Evolutionary conservation across 176 grass and related monocot species (phyloP), one percentile per base, ranked within the genome.

Genomic region (Phoenix roebelenii): DNA sequence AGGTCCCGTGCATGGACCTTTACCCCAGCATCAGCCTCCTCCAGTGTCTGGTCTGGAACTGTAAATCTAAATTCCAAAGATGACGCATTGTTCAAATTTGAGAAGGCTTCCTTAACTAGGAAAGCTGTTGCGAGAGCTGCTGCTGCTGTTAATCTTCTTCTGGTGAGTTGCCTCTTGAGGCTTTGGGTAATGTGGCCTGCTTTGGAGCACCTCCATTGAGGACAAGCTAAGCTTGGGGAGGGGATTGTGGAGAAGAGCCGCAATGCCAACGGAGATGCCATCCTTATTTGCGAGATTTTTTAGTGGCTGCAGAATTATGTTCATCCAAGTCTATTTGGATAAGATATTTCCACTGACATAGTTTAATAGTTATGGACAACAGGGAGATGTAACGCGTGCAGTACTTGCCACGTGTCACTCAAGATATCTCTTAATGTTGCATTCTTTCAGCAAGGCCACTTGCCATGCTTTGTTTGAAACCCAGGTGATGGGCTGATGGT

Each of bases 1-100:
- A 92, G 76, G 48, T 92, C 86, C 57, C 70, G 57, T 4, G 84
- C 92, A 62, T 91, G 87, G 2, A 59, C 14, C 57, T 54, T 72
- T 63, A 85, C 74, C 22, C 59, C 59, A 3, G 73, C 61, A 68
- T 85, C 64, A 0, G 87, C 92, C 66, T 97, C 87, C 65, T 91
- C 92, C 16, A 62, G 48, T 0, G 84, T 84, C 69, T 88, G 66
- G 58, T 80, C 83, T 18, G 87, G 83, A 57, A 76, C 25, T 4
- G 72, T 88, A 25, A 91, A 50, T 64, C 66, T 54, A 67, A 97
- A 69, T 22, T 91, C 87, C 28, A 84, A 72, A 54, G 80, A 50
- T n/a, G 61, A 79, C 23, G 83, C 81, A 22, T 18, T 4, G 16
- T 59, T 52, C 16, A 71, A 56, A 44, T 67, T 23, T 9, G 24